Base-by-base conservation (phyloP, 2,329 filamentous ascomycete genomes). In the Beauveria brongniartii region DNA sequence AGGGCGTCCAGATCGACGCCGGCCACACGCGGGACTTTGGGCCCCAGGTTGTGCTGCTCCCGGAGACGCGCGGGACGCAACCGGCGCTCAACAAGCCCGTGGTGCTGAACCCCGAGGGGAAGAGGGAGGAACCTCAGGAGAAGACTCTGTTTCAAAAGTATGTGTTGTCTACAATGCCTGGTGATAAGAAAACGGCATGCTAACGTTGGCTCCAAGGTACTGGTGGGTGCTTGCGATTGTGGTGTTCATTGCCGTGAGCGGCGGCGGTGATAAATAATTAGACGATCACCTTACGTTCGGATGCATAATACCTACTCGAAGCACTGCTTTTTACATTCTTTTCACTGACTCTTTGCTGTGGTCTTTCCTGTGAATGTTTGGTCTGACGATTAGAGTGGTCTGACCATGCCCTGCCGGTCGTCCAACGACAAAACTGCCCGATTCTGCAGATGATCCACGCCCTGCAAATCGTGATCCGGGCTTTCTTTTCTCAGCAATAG, bases 121-220 rank as follows among this genome's bases (percentile, higher is more conserved):
- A 78, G 74, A 78, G 82, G 71, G 79, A 80, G 47, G 76, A 77
- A 63, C 79, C 80, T 68, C 73, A 73, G 59, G 84, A 88, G 75
- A 89, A 87, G 80, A 79, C 81, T 1, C 78, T 89, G 64, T 70
- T 89, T 61, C 85, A 88, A 73, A 88, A 86, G 85, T 88, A 77
- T 2, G 53, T 30, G 9, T 9, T 30, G 6, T 16, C 9, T 7
- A 16, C 30, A 18, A 34, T 54, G 34, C 18, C 26, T 26, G 18
- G 37, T 34, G n/a, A 10, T 10, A 20, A 40, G 28, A 47, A 30
- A 28, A 44, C 40, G 18, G 12, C 61, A 62, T 69, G 69, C 75
- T 80, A 71, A 78, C 69, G 28, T 61, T 52, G 52, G 12, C 47
- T 44, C 60, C 56, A 65, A 86, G 84, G 72, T 88, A 88, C 70